Evolutionary conservation across 2,329 filamentous ascomycete genomes (phyloP).

Genomic region (Aspergillus proliferans): DNA sequence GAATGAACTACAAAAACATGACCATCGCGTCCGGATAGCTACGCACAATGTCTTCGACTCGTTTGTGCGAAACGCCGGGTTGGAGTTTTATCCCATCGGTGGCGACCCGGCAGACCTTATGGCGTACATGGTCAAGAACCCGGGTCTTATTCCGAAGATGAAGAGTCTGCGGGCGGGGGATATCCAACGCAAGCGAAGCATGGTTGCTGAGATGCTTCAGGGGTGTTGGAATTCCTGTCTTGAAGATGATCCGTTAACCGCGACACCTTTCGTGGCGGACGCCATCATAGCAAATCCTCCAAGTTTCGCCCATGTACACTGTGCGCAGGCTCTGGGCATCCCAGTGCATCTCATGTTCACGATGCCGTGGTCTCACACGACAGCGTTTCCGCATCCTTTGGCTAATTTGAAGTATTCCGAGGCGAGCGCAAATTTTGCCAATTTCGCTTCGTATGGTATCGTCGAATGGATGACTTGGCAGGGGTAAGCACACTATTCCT

Average conservation of each 20-base stretch:
- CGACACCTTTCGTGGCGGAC: constrained; percentile 47
- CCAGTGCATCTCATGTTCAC: constrained; percentile 50
- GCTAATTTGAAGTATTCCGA: constrained; percentile 40
- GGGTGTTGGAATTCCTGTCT: constrained; percentile 39
- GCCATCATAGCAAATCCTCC: constrained; percentile 52
- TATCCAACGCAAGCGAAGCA: constrained; percentile 23
- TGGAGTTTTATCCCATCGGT: constrained; percentile 55
- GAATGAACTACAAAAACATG: constrained; percentile 43
- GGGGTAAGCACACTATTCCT: constrained; percentile 24
- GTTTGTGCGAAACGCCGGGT: constrained; percentile 47
- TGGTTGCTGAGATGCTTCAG: constrained; percentile 33
- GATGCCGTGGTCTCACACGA: constrained; percentile 47
- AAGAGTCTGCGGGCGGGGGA: constrained; percentile 31
- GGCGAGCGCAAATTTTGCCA: constrained; percentile 30
- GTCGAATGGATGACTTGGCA: constrained; percentile 49
- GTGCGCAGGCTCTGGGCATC: constrained; percentile 45
- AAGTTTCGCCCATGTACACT: constrained; percentile 49
- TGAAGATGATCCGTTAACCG: constrained; percentile 21
- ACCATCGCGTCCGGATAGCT: constrained; percentile 52
- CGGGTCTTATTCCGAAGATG: constrained; percentile 36
- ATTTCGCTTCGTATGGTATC: constrained; percentile 43
- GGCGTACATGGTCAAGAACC: constrained; percentile 49
- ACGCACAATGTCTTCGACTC: constrained; percentile 51
- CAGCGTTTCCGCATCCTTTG: constrained; percentile 45
- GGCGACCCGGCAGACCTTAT: constrained; percentile 50